A percentile compares a stretch with the other conserved stretches of the same genome.
phyloP scores from a whole-genome alignment of 805 yeast genomes.

The Wickerhamiella azyma region DNA sequence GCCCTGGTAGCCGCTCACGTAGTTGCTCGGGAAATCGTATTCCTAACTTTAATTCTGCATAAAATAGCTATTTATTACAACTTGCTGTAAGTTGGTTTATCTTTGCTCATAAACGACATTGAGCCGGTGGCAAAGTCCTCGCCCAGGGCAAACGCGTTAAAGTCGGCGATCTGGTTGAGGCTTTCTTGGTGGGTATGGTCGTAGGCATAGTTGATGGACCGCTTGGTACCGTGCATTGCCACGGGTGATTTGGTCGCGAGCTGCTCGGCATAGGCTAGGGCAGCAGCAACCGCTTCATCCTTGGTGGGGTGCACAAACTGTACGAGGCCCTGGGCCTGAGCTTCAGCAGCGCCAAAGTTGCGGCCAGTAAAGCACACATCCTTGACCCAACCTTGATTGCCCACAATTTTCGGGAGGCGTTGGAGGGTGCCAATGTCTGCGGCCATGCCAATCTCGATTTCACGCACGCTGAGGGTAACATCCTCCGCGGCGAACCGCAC shows the following conservation, averaged over 20 bases:
- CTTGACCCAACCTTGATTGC: slow-evolving; percentile 42
- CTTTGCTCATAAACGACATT: slow-evolving; percentile 20
- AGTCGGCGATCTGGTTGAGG: slow-evolving; percentile 38
- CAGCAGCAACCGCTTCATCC: slow-evolving; percentile 36
- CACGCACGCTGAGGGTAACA: slow-evolving; percentile 45
- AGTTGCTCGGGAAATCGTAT: too few relatives aligned
- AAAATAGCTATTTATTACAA: slow-evolving; percentile 10
- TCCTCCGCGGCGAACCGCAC: slow-evolving; percentile 44
- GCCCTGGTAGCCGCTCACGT: not conserved
- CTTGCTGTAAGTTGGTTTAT: slow-evolving; percentile 22
- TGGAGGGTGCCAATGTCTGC: slow-evolving; percentile 73
- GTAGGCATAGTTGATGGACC: slow-evolving; percentile 33
- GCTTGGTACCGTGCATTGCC: slow-evolving; percentile 55
- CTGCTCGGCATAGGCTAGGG: slow-evolving; percentile 35
- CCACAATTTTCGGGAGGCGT: slow-evolving; percentile 41
- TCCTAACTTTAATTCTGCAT: not conserved
- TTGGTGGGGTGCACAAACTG: slow-evolving; percentile 32
- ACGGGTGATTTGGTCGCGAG: slow-evolving; percentile 39
- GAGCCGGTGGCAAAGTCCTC: slow-evolving; percentile 24
- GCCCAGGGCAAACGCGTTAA: slow-evolving; percentile 32
- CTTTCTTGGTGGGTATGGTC: slow-evolving; percentile 34
- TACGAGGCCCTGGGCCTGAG: slow-evolving; percentile 42
- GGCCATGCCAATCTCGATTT: slow-evolving; percentile 57
- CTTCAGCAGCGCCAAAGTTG: slow-evolving; percentile 40
- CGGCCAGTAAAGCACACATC: slow-evolving; percentile 53